Base-by-base conservation (phyloP, 805 yeast species). In the Candida maesae region DNA sequence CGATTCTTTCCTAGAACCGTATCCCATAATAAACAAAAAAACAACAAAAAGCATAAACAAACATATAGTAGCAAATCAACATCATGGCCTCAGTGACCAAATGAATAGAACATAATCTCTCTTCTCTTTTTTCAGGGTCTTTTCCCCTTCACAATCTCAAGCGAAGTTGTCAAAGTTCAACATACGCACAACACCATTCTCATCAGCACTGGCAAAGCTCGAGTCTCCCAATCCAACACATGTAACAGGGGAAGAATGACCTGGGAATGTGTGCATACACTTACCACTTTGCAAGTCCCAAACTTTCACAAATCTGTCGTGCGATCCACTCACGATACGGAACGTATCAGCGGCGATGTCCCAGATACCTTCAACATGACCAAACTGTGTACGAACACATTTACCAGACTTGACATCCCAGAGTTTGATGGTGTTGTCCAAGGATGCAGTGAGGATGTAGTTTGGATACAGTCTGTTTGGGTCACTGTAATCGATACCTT, bases 291-390 rank as follows among this genome's bases (percentile, higher is more conserved):
- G 97, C 46, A 93, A 69, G 60, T 93, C 99, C 99, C 99, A 93
- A 6, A 93, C 85, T 61, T 84, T 91, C 46, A 86, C 86, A 26
- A 79, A 70, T 47, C 88, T 76, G 67, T 93, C 99, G 58, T 93
- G 97, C 1, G 96, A 90, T 2, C 98, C 98, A 54, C 93, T 81
- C 10, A 91, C 85, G 33, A 93, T 85, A 51, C 99, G 75, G 71
- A 93, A 93, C 29, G 90, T 89, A 66, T 93, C 98, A 1, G 97
- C 95, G 14, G 93, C 88, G 41, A 93, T 84, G 32, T 91, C 88
- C 97, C 98, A 91, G 15, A 93, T 96, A 17, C 99, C 99, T 64
- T 93, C 98, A 40, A 91, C 88, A 59, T 93, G 99, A 3, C 99
- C 99, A 67, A 91, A 93, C 62, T 93, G 91, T 0, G 99, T 93